These are phyloP conservation scores for Pichia ethanolica DNA, from an alignment of 805 yeast genomes.

Conservation along the genomic window DNA sequence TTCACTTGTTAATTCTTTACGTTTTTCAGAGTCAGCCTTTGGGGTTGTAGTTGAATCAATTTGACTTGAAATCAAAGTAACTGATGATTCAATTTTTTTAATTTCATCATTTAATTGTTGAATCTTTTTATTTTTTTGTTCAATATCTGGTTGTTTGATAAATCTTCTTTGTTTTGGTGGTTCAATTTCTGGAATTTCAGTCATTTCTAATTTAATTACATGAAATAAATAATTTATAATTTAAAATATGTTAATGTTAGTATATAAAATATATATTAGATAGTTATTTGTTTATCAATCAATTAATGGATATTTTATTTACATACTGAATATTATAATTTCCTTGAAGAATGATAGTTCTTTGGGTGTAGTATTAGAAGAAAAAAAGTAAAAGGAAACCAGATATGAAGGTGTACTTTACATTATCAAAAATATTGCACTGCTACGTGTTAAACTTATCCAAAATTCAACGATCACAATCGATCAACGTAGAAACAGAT, in stretches of 20 bases:
- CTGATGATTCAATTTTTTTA: slow-evolving; percentile 50
- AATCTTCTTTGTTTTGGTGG: slow-evolving; percentile 36
- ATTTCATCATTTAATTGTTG: slow-evolving; percentile 51
- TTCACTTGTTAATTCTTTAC: slow-evolving; percentile 39
- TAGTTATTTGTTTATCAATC: background rate
- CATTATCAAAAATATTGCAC: no score
- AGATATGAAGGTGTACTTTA: no score
- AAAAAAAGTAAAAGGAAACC: no score
- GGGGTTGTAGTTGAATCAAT: slow-evolving; percentile 46
- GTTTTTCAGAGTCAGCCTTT: slow-evolving; percentile 43
- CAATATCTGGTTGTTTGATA: slow-evolving; percentile 70
- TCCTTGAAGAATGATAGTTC: no score
- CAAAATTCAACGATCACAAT: no score
- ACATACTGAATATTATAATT: no score
- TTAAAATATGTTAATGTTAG: background rate
- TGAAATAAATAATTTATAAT: background rate
- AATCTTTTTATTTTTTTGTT: slow-evolving; percentile 52
- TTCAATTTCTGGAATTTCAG: slow-evolving; percentile 15
- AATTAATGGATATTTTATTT: no score
- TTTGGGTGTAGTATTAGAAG: no score
- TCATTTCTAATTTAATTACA: background rate
- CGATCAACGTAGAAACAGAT: no score
- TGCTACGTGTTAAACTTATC: no score
- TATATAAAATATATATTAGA: background rate
- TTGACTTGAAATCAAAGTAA: slow-evolving; percentile 46